Evolutionary conservation across 345 rosid species (phyloP).

Genomic region (Syzygium grande): DNA sequence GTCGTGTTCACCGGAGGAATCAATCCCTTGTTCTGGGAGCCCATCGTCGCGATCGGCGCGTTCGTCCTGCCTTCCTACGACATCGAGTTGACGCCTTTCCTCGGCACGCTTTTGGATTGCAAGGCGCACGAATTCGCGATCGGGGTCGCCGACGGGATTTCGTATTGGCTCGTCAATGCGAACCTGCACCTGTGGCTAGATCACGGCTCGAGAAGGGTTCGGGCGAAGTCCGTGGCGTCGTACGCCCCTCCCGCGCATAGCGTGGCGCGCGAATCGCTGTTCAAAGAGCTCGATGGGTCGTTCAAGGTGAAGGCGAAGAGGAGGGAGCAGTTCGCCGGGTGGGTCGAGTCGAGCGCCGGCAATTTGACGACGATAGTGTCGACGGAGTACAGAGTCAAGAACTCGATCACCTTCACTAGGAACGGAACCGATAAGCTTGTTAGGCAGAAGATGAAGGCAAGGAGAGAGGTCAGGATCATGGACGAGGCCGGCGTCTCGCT

Average conservation of each 20-base stretch:
- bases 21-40: conserved; percentile 85
- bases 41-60: conserved; percentile 67
- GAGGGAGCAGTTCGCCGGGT: conserved; percentile 38
- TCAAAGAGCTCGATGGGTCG: conserved; percentile 54
- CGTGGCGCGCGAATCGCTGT: conserved; percentile 21
- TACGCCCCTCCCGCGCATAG: conserved; percentile 19
- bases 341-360: conserved; percentile 61
- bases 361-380: conserved; percentile 48
- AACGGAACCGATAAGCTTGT: conserved; percentile 48
- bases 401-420: conserved; percentile 24
- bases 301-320: conserved; percentile 44
- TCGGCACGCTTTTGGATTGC: conserved; percentile 58
- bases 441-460: conserved; percentile 35
- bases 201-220: conserved; percentile 14
- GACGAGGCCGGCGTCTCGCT: conserved; percentile 19
- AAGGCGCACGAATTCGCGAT: conserved; percentile 46
- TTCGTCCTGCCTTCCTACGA: conserved; percentile 76
- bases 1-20: conserved; percentile 81
- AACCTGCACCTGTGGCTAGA: conserved; percentile 80
- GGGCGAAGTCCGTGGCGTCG: conserved; percentile 23
- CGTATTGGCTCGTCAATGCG: conserved; percentile 82
- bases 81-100: conserved; percentile 60
- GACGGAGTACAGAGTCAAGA: conserved; percentile 30
- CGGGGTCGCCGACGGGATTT: conserved; percentile 48
- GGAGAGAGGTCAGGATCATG: conserved; percentile 23